A percentile compares a stretch with the other conserved stretches of the same genome.
phyloP scores from a whole-genome alignment of 2,329 filamentous ascomycete genomes.

The Aspergillus ochraceus region DNA sequence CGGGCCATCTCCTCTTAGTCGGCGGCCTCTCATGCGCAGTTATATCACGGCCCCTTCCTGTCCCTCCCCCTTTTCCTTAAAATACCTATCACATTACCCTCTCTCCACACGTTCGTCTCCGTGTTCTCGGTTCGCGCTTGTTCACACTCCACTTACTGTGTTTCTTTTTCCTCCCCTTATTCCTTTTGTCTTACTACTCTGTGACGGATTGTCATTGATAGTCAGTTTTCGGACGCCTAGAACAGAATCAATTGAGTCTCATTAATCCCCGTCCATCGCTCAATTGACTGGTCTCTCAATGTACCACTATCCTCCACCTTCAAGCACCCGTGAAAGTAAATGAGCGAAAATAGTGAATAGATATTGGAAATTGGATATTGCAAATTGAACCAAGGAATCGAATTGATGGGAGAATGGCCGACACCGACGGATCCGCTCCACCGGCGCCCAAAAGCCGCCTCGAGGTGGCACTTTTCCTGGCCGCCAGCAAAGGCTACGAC shows the following conservation, averaged over 20 bases:
- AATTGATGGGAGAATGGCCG: neutral
- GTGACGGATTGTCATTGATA: no score
- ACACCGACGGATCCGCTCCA: neutral
- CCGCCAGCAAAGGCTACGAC: constrained; percentile 24
- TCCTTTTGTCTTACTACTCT: neutral
- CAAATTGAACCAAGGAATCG: no score
- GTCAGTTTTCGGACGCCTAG: no score
- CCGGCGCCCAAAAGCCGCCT: constrained; percentile 20
- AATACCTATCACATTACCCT: no score
- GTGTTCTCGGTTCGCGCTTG: no score
- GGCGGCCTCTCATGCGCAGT: no score
- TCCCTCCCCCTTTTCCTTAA: no score
- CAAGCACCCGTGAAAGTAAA: neutral
- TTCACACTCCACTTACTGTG: neutral
- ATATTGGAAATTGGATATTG: no score
- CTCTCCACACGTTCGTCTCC: no score
- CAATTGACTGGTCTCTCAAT: neutral
- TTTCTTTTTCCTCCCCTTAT: neutral
- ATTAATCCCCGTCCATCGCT: neutral
- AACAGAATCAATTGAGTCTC: neutral
- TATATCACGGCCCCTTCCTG: no score
- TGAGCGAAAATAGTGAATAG: neutral
- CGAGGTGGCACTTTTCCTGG: constrained; percentile 25
- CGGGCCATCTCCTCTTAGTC: neutral
- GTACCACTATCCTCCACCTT: neutral